Conservation (phyloP, 257 asterid genomes). For the Solanum neorickii region DNA sequence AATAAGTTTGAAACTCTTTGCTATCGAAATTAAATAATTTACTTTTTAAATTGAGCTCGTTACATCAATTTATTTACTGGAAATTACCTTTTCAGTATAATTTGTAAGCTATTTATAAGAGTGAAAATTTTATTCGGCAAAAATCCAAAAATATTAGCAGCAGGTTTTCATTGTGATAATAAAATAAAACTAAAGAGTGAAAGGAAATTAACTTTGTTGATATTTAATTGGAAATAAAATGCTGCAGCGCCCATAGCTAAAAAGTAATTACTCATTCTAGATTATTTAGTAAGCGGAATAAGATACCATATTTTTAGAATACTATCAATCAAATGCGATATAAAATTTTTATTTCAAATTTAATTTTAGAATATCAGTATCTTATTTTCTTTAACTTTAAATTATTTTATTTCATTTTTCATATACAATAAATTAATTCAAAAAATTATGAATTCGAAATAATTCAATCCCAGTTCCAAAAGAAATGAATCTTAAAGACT, state of each 20-base stretch:
- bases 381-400: neutral
- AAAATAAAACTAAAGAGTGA: neutral
- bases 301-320: neutral
- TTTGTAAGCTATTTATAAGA: no score
- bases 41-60: fast-evolving
- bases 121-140: no score
- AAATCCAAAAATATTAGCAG: no score
- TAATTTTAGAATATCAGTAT: neutral
- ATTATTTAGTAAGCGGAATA: neutral
- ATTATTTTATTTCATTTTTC: neutral
- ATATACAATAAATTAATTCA: neutral
- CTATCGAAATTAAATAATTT: no score
- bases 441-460: neutral
- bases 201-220: neutral
- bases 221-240: neutral
- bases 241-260: neutral
- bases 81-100: fast-evolving
- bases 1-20: no score
- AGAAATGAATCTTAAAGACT: neutral
- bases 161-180: neutral
- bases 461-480: neutral
- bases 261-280: neutral
- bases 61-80: no score
- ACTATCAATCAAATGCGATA: neutral
- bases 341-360: neutral